phyloP scores from a whole-genome alignment of 208 protist genomes.

The Tritrichomonas musculus region DNA sequence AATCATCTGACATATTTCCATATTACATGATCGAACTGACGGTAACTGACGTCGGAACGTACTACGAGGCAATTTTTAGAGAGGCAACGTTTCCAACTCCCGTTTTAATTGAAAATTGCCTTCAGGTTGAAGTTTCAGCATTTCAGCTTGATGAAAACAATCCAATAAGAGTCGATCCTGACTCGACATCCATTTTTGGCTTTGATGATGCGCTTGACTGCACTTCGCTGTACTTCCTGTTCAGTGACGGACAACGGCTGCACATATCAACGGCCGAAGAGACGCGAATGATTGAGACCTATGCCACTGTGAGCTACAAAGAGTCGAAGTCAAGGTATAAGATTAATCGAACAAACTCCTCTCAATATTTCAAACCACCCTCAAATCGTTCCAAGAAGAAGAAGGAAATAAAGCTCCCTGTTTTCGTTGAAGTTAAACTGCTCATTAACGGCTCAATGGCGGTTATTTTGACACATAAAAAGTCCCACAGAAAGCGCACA shows the following conservation, averaged over 20 bases:
- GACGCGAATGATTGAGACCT: not conserved
- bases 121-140: not conserved
- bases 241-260: not conserved
- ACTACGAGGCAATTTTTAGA: not conserved
- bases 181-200: not conserved
- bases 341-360: no score
- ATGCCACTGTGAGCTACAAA: not conserved
- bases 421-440: not conserved
- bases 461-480: not conserved
- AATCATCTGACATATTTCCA: no score
- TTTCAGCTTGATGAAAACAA: not conserved
- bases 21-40: not conserved
- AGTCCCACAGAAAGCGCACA: no score
- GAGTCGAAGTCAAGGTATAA: no score
- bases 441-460: not conserved
- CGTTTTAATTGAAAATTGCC: not conserved
- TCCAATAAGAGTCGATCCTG: not conserved
- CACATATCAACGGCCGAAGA: not conserved
- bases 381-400: no score
- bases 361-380: no score
- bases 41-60: not conserved
- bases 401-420: no score
- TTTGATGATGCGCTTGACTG: not conserved
- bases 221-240: not conserved
- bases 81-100: not conserved